phyloP scores from a whole-genome alignment of 495 filamentous ascomycete genomes.

The Poronia punctata region DNA sequence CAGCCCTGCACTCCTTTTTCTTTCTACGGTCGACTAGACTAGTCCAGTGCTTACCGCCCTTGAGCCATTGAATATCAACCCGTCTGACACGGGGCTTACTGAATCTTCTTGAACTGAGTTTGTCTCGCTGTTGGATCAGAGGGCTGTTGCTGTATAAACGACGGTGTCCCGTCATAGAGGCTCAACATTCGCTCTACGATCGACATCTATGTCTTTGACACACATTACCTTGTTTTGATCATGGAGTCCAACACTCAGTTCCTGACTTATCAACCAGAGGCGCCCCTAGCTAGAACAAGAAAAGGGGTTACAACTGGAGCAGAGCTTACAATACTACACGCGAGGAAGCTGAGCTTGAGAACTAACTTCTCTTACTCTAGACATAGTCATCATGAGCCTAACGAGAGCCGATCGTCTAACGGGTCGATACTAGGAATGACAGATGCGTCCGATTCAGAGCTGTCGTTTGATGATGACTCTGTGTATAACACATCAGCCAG shows the following conservation, averaged over 20 bases:
- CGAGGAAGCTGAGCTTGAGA: constrained; percentile 14
- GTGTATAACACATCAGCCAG: constrained; percentile 21
- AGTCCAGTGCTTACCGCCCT: constrained; percentile 12
- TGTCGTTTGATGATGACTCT: constrained; percentile 21
- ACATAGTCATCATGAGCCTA: constrained; percentile 20
- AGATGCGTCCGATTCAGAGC: constrained; percentile 25
- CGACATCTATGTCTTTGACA: constrained; percentile 11
- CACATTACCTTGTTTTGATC: constrained; percentile 8
- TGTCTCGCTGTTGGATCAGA: no score
- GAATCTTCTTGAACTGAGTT: constrained; percentile 13
- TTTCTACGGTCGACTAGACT: constrained; percentile 13
- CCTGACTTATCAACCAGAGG: constrained; percentile 4
- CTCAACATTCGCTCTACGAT: constrained; percentile 9
- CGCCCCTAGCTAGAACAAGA: neutral
- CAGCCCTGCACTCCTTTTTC: constrained; percentile 14
- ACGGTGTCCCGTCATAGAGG: constrained; percentile 17
- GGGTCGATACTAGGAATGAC: constrained; percentile 25
- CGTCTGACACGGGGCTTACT: constrained; percentile 9
- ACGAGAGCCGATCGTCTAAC: constrained; percentile 20
- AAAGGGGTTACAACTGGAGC: no score
- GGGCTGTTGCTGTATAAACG: constrained; percentile 22
- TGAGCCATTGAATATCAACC: constrained; percentile 16
- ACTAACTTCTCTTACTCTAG: constrained; percentile 23
- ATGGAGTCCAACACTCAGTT: constrained; percentile 20
- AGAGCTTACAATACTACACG: constrained; percentile 4